Percentiles rank a stretch among this genome's conserved stretches.
Evolutionary conservation across 495 filamentous ascomycete genomes (phyloP).

Genomic region (Arthonia radiata): DNA sequence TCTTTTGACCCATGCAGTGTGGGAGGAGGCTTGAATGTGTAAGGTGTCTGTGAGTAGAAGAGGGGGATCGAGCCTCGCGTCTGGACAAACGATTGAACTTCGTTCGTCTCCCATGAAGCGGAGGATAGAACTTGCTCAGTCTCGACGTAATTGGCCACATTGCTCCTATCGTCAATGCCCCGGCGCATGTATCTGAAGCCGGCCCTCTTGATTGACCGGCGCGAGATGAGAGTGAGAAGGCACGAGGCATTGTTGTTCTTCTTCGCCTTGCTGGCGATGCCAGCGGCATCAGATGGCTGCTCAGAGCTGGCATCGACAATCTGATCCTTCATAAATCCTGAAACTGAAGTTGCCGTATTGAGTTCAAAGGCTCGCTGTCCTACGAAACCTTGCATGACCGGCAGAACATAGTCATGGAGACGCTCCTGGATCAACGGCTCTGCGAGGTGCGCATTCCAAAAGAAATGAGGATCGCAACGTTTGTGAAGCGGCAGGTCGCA

Average conservation of each 20-base stretch:
- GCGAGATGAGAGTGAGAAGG: conserved; percentile 65
- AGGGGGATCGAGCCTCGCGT: conserved; percentile 70
- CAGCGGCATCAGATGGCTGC: conserved; percentile 1
- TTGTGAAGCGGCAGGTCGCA: conserved; percentile 36
- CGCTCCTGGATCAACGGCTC: conserved; percentile 47
- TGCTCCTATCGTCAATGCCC: conserved; percentile 67
- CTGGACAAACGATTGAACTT: conserved; percentile 63
- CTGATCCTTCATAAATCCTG: no score
- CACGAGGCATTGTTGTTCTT: conserved; percentile 16
- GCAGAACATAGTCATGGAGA: conserved; percentile 42
- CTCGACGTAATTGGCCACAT: conserved; percentile 77
- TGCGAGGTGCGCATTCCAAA: conserved; percentile 69
- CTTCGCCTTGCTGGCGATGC: neutral
- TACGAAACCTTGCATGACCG: conserved; percentile 85
- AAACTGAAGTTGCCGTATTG: conserved; percentile 14
- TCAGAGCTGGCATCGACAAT: no score
- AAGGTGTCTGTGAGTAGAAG: conserved; percentile 82
- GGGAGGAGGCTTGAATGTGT: conserved; percentile 72
- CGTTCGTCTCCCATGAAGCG: conserved; percentile 30
- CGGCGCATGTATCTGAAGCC: conserved; percentile 80
- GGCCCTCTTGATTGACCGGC: conserved; percentile 58
- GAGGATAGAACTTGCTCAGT: conserved; percentile 75
- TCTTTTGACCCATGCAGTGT: conserved; percentile 51
- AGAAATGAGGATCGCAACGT: conserved; percentile 59
- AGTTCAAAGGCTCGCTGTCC: conserved; percentile 62